Base-by-base conservation (phyloP, 768 basidiomycete genomes). In the Filobasidium floriforme region DNA sequence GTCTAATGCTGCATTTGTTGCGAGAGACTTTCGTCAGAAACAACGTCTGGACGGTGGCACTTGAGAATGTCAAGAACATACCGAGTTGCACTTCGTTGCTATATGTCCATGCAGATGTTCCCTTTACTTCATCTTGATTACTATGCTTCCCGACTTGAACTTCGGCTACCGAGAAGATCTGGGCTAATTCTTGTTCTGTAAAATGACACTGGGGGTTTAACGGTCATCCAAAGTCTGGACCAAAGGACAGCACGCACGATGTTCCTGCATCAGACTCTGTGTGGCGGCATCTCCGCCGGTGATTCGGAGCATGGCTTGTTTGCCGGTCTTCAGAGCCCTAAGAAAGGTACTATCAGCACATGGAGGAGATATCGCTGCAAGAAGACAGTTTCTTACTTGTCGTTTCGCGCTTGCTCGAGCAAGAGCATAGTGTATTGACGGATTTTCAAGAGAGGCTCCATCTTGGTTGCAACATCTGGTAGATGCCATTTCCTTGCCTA, bases 351-450 rank as follows among this genome's bases (percentile, higher is more conserved):
- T 22, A 49, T 18, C 3, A 22, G 6, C 46, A 12, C 18, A 22
- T 51, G 37, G 40, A 18, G 9, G n/a, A 18, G 19, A 26, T 5
- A 12, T 12, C 61, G 49, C 14, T 29, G n/a, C 28, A 19, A 1
- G 26, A 40, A 40, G 22, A 12, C 46, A 14, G 46, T 49, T 12
- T 18, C 46, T 49, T n/a, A 92, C 91, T 89, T 90, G 54, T 87
- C 82, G 55, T 80, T 79, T 26, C 92, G 82, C 0, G 91, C 91
- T 70, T 86, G 80, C 76, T 96, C 92, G 11, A 94, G 80, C 28
- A 90, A 78, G 1, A 82, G 80, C 43, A 90, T 79, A 0, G 89
- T 88, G 1, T 80, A 80, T 9, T 79, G 79, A 18, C 92, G 84
- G 7, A 92, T 79, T 4, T 73, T 76, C 41, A 93, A 77, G 12